Conservation (phyloP, 768 basidiomycete species). For the Auriscalpium microsporum region DNA sequence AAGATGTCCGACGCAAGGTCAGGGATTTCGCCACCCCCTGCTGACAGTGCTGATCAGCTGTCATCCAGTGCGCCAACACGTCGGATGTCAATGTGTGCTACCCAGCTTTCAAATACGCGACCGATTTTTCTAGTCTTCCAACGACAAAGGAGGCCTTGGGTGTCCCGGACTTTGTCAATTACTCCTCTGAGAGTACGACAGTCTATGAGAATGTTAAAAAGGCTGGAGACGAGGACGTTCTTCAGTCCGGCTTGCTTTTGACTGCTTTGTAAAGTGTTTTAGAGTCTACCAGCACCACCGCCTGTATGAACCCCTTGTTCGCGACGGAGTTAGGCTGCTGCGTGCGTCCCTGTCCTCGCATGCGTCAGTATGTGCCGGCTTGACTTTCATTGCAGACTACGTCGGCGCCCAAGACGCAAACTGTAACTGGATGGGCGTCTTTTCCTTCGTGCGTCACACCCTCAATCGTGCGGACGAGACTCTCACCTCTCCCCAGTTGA, state of each 20-base stretch:
- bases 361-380: conserved; percentile 14
- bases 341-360: neutral
- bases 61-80: neutral
- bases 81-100: neutral
- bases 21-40: no score
- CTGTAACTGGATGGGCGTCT: neutral
- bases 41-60: no score
- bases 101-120: neutral
- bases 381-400: conserved; percentile 15
- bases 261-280: neutral
- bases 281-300: neutral
- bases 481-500: conserved; percentile 10
- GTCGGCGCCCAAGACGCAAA: neutral
- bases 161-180: neutral
- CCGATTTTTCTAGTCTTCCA: neutral
- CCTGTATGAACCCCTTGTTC: neutral
- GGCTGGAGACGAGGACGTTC: neutral
- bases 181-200: neutral
- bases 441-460: conserved; percentile 17
- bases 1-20: neutral
- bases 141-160: neutral
- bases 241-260: neutral
- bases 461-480: neutral
- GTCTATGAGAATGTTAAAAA: neutral
- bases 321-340: neutral